Evolutionary conservation across 129 eudicot species (phyloP).

Genomic region (Cynara cardunculus): DNA sequence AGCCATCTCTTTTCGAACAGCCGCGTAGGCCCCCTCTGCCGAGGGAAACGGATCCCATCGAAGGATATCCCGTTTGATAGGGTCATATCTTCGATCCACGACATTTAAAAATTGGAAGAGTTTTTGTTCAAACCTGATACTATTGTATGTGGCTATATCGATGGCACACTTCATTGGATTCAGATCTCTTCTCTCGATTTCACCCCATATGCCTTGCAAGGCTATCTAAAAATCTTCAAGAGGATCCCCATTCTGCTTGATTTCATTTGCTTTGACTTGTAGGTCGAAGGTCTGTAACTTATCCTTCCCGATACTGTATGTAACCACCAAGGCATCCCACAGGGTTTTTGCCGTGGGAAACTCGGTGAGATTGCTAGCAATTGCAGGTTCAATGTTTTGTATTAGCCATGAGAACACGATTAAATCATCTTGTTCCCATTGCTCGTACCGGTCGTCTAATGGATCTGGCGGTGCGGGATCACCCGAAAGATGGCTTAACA

Average conservation of each 20-base stretch:
- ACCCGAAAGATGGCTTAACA: slow-evolving; percentile 5
- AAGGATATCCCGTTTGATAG: too few relatives aligned
- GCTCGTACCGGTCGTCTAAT: background rate
- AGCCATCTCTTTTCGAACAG: too few relatives aligned
- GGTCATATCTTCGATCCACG: too few relatives aligned
- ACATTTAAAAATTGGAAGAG: too few relatives aligned
- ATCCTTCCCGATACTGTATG: background rate
- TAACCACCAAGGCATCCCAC: background rate
- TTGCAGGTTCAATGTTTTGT: too few relatives aligned
- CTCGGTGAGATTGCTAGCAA: background rate
- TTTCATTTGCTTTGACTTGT: background rate
- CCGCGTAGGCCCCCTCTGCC: too few relatives aligned
- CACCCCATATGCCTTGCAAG: background rate
- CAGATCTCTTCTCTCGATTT: background rate
- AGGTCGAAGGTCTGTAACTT: background rate
- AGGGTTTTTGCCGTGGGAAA: background rate
- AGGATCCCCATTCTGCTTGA: background rate
- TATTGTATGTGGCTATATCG: too few relatives aligned
- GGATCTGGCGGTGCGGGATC: slow-evolving; percentile 2
- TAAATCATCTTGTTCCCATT: slow-evolving; percentile 3
- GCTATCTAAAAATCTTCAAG: slow-evolving; percentile 4
- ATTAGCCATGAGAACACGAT: background rate
- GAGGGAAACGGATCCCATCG: too few relatives aligned
- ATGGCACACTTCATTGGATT: too few relatives aligned
- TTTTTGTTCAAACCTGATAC: too few relatives aligned